Evolutionary conservation across 352 stramenopile species (phyloP), one percentile per base, ranked within the genome.

Genomic region (Globisporangium ultimum): DNA sequence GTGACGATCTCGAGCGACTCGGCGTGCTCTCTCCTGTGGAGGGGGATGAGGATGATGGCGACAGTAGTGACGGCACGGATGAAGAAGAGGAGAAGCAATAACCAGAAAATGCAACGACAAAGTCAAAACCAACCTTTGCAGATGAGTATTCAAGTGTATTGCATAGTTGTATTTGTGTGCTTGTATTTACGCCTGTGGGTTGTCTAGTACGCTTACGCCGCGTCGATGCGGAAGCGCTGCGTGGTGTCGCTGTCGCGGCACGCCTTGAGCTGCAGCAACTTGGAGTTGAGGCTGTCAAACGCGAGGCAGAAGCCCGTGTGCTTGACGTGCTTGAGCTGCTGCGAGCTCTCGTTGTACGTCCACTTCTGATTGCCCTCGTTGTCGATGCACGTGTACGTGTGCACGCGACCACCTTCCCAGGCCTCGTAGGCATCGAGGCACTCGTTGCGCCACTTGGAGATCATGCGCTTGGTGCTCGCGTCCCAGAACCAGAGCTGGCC

Each of bases 341-440:
- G 58, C 42, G 60, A 72, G 22, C 52, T 55, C 15, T 60, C 57
- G 61, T 87, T 66, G 48, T 78, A 87, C 38, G n/a, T 70, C 80
- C 80, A 88, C 28, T 70, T 67, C 63, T 90, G 78, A 64, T 90
- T 90, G 34, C 13, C 48, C 52, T 90, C 80, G 14, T 53, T 55
- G 9, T 64, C 55, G 20, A 86, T 76, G 63, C 80, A 90, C 14
- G 40, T 22, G 56, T 79, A 90, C 34, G 72, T 70, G 67, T 88
- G 80, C 41, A 90, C 76, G 32, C 61, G 62, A n/a, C 75, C 80
- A 34, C 76, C 78, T 17, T 80, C 53, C 72, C 61, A 74, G 12
- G 42, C 65, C 60, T 90, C 76, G 63, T 88, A 89, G 13, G 71
- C 78, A 41, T 89, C 78, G 47, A 89, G 58, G 55, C 80, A 89